Evolutionary conservation across 176 grass and related monocot genomes (phyloP), one percentile per base, ranked within the genome.

Genomic region (Oropetium thomaeum): DNA sequence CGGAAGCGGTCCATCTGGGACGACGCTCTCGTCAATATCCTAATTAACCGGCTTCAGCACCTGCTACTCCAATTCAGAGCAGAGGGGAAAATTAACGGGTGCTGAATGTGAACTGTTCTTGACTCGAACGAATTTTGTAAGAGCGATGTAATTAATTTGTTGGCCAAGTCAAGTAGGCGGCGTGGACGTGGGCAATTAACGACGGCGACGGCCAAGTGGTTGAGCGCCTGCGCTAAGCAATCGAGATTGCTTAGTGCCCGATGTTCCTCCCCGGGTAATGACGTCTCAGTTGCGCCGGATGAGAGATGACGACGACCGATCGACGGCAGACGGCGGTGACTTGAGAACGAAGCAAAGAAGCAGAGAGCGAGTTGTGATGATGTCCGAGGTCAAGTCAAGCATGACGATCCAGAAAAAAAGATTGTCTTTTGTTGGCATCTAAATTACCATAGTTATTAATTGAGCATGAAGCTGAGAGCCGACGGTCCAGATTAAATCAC

Each of bases 1-100:
- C n/a, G 40, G 65, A 82, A 64, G 5, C 79, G 79, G 72, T 87
- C 84, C 44, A 58, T 14, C 9, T 8, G 35, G 20, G 3, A 58
- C 78, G 34, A 9, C 43, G 84, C 49, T 0, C 0, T 48, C 60
- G 39, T 73, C 32, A 43, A 27, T 20, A 25, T 53, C 73, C 55
- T 48, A 44, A 41, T 41, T 44, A 52, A 61, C 15, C n/a, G 62
- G 17, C 17, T 1, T 28, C 0, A 17, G 30, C 58, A 17, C 0
- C 14, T 1, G 4, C 15, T 3, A 23, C 28, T 58, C 3, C 28
- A 7, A 11, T 13, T 5, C 8, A 35, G 54, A 11, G 53, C 12
- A 13, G 54, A n/a, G n/a, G n/a, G n/a, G n/a, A n/a, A 13, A 41
- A 74, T 2, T 23, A 19, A 8, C 4, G 37, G 8, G 3, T 20